Evolutionary conservation across 2,329 filamentous ascomycete genomes (phyloP).

Genomic region (Calonectria montana): DNA sequence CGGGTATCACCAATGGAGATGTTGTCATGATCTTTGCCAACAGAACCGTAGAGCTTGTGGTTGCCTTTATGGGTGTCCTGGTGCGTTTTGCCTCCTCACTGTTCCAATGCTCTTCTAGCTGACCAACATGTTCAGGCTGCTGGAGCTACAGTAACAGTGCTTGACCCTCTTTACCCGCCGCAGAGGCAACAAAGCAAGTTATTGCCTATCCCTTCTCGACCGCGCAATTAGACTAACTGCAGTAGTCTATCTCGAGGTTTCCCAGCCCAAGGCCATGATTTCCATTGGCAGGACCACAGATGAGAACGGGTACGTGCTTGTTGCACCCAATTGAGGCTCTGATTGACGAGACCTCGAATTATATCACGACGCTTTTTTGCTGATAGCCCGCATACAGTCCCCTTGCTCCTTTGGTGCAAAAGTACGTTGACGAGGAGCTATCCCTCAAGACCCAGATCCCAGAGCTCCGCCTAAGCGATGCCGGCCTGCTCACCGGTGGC

Average conservation of each 20-base stretch:
- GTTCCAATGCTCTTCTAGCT: not conserved
- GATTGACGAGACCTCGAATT: not conserved
- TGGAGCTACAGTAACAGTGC: constrained; percentile 55
- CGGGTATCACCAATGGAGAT: constrained; percentile 81
- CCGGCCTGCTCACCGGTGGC: constrained; percentile 80
- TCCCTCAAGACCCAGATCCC: constrained; percentile 80
- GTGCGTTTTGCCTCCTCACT: not conserved
- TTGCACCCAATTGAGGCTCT: not conserved
- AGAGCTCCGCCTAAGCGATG: constrained; percentile 75
- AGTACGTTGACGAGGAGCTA: constrained; percentile 80
- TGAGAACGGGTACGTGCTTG: constrained; percentile 59
- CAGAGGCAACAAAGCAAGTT: constrained; percentile 38
- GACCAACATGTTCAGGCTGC: constrained; percentile 40
- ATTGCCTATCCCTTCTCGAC: not conserved
- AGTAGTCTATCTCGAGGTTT: constrained; percentile 79
- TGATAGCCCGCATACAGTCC: not conserved
- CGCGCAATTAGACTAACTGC: not conserved
- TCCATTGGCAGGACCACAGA: constrained; percentile 78
- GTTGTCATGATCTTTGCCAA: constrained; percentile 95
- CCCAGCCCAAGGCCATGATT: constrained; percentile 56
- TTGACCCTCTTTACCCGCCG: constrained; percentile 44
- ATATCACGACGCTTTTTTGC: not conserved
- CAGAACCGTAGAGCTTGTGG: constrained; percentile 73
- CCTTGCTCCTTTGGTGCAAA: constrained; percentile 58
- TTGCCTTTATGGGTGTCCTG: constrained; percentile 82